Evolutionary conservation across 2,329 filamentous ascomycete species (phyloP).

Genomic region (Colletotrichum magnum): DNA sequence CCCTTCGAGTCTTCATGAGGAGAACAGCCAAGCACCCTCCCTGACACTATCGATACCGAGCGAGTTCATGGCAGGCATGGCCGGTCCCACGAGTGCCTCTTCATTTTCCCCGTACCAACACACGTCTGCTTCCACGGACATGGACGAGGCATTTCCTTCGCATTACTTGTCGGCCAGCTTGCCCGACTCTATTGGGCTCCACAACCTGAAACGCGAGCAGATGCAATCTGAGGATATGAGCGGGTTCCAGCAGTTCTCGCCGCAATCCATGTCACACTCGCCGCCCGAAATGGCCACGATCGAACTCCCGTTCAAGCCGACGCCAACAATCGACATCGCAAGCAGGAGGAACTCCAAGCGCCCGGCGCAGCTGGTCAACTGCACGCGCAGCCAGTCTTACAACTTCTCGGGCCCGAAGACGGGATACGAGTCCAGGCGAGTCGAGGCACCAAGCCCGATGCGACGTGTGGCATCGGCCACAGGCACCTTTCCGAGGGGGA

Average conservation of each 20-base stretch:
- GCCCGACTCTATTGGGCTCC: conserved; percentile 36
- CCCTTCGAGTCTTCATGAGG: conserved; percentile 23
- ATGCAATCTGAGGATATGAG: conserved; percentile 27
- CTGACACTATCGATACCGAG: conserved; percentile 39
- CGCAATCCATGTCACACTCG: conserved; percentile 47
- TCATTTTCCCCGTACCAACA: conserved; percentile 33
- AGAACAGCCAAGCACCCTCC: conserved; percentile 19
- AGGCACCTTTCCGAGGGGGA: conserved; percentile 56
- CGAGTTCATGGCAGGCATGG: conserved; percentile 31
- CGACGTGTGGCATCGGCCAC: conserved; percentile 68
- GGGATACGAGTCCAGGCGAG: conserved; percentile 61
- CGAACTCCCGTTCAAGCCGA: conserved; percentile 61
- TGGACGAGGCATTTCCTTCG: conserved; percentile 20
- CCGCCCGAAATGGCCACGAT: conserved; percentile 45
- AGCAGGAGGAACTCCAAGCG: conserved; percentile 66
- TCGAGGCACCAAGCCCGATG: conserved; percentile 64
- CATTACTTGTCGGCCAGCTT: conserved; percentile 20
- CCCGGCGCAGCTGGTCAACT: conserved; percentile 62
- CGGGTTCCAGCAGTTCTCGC: conserved; percentile 48
- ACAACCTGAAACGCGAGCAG: conserved; percentile 41
- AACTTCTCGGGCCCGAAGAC: conserved; percentile 58
- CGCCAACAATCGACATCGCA: conserved; percentile 67
- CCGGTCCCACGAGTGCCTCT: conserved; percentile 30
- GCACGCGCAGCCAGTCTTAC: conserved; percentile 60
- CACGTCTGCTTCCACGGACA: conserved; percentile 25